A percentile compares a stretch with the other conserved stretches of the same genome.
phyloP scores from a whole-genome alignment of 1,284 basidiomycete genomes.

The Tylopilus sp. region DNA sequence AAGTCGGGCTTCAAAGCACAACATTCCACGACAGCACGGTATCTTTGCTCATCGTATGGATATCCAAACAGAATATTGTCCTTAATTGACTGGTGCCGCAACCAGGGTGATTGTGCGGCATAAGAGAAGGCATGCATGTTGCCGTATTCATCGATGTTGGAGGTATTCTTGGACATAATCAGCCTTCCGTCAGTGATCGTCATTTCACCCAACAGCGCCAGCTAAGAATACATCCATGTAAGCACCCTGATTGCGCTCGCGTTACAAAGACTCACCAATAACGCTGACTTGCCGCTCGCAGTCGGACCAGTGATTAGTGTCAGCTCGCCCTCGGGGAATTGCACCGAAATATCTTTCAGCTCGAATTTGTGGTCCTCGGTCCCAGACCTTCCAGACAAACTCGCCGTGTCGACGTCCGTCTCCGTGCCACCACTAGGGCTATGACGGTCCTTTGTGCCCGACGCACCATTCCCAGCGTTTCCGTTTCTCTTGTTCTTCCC shows the following conservation, averaged over 20 bases:
- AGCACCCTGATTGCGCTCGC: background rate
- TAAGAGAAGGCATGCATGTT: constrained; percentile 53
- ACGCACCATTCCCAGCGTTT: background rate
- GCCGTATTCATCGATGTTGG: constrained; percentile 39
- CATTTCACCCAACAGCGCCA: constrained; percentile 36
- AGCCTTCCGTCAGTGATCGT: constrained; percentile 30
- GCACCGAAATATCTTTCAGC: constrained; percentile 51
- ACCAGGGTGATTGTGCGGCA: constrained; percentile 58
- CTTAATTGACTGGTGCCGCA: constrained; percentile 45
- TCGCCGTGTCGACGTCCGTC: constrained; percentile 13
- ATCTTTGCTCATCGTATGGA: constrained; percentile 41
- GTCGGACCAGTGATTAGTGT: constrained; percentile 59
- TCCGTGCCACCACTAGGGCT: constrained; percentile 10
- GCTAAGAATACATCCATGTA: constrained; percentile 9
- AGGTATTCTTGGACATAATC: constrained; percentile 40
- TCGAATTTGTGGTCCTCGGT: constrained; percentile 46
- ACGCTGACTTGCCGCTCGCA: constrained; percentile 63
- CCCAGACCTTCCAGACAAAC: constrained; percentile 13
- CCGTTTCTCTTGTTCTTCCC: constrained; percentile 13
- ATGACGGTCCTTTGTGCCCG: background rate
- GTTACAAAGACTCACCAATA: constrained; percentile 23
- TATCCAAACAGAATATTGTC: constrained; percentile 49
- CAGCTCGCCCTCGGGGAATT: constrained; percentile 58
- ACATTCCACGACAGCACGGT: constrained; percentile 45
- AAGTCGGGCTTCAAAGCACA: constrained; percentile 65